phyloP scores from a whole-genome alignment of 2,329 filamentous ascomycete species.

The Zymoseptoria tritici region DNA sequence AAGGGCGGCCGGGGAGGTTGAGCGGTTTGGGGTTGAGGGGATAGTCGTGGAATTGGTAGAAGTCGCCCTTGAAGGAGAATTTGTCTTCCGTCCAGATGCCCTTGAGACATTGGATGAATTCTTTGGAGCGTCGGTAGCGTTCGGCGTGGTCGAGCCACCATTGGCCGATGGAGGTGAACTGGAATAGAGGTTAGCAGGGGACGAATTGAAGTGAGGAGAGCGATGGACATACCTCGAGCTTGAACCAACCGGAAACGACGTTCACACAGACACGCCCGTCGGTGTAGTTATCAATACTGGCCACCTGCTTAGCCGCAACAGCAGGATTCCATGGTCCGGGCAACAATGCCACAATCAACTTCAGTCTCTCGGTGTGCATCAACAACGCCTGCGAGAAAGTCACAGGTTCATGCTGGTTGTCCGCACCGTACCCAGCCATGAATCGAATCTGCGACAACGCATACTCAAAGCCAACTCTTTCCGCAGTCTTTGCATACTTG shows the following conservation, averaged over 20 bases:
- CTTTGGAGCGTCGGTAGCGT: conserved; percentile 43
- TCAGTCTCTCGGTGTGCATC: conserved; percentile 41
- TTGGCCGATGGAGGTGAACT: conserved; percentile 45
- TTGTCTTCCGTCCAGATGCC: conserved; percentile 47
- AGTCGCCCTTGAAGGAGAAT: conserved; percentile 46
- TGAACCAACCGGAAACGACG: conserved; percentile 49
- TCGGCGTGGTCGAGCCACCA: conserved; percentile 51
- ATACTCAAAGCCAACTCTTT: conserved; percentile 45
- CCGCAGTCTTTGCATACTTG: conserved; percentile 43
- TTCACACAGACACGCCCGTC: conserved; percentile 48
- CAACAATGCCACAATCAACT: conserved; percentile 46
- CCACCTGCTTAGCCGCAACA: conserved; percentile 47
- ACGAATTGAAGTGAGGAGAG: background rate
- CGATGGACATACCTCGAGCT: conserved; percentile 33
- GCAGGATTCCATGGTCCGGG: conserved; percentile 47
- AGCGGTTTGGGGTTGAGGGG: conserved; percentile 45
- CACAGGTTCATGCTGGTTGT: conserved; percentile 47
- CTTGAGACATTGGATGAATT: conserved; percentile 46
- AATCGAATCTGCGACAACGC: conserved; percentile 48
- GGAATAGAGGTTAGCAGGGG: conserved; percentile 5
- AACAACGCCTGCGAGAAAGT: conserved; percentile 47
- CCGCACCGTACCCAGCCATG: conserved; percentile 39
- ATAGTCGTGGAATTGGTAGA: conserved; percentile 48
- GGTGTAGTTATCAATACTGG: conserved; percentile 46
- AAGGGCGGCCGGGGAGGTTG: conserved; percentile 36